phyloP scores from a whole-genome alignment of 352 stramenopile genomes.

The Pythium plurisporium region DNA sequence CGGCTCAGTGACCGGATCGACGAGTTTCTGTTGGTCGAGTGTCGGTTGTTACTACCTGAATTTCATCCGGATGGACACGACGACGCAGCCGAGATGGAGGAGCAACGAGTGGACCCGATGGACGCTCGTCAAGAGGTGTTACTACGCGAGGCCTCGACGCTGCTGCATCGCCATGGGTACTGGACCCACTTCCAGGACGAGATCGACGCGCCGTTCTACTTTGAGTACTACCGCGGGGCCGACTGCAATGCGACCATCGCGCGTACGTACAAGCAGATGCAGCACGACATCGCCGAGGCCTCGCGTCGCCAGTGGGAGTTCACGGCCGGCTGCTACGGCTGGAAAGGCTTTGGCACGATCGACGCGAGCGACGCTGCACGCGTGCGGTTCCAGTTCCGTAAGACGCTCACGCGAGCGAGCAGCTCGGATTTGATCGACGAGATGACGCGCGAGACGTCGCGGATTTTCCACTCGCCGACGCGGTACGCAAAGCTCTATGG shows the following conservation, averaged over 20 bases:
- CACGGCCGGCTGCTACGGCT: background rate
- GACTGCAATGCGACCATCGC: conserved; percentile 3
- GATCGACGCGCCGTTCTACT: conserved; percentile 2
- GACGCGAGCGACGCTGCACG: background rate
- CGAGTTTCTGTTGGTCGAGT: conserved; percentile 8
- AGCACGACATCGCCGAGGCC: background rate
- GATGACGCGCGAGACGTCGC: conserved; percentile 31
- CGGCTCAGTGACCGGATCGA: conserved; percentile 1
- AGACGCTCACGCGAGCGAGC: conserved; percentile 1
- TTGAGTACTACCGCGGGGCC: conserved; percentile 5
- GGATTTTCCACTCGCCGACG: conserved; percentile 32
- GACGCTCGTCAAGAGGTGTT: background rate
- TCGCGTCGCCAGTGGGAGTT: conserved; percentile 1
- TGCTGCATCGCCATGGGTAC: background rate
- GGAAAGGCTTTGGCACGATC: conserved; percentile 3
- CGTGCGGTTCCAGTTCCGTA: conserved; percentile 7
- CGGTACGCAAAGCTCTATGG: conserved; percentile 39
- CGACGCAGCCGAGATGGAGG: too few relatives aligned
- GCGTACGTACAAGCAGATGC: conserved; percentile 1
- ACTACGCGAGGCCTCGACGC: background rate
- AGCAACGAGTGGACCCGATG: conserved; percentile 1
- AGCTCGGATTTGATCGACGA: conserved; percentile 5
- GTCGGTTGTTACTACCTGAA: conserved; percentile 6
- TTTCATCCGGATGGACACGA: background rate
- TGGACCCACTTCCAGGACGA: conserved; percentile 9